Base-by-base conservation (phyloP, 169 alveolate genomes). In the Plasmodium ovale region DNA sequence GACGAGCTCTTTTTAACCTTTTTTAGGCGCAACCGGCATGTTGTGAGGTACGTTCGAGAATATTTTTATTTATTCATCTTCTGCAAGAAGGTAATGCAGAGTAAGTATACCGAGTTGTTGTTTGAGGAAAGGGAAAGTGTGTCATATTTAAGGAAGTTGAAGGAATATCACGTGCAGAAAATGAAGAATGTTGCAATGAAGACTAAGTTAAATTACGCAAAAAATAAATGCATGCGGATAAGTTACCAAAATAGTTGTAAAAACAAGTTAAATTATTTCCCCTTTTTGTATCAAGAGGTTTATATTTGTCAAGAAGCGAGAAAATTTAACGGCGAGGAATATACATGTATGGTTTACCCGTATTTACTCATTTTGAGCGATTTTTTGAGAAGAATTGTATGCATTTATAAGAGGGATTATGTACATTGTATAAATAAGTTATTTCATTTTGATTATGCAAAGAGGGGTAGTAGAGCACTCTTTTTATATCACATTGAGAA, bases 21-120 rank as follows among this genome's bases (percentile, higher is more conserved):
- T 77, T 67, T 77, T 68, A 77, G 9, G 62, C 59, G 49, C 21
- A 59, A 37, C 21, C 59, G 42, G 47, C 37, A 60, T 27, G 65
- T 62, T 2, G 54, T 77, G 29, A 53, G 9, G 37, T 37, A 77
- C 39, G 62, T 77, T 35, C 54, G 88, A 10, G 88, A 77, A 62
- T 77, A 62, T 47, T 77, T 77, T 77, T 77, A 77, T 37, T 14
- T 77, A 23, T 77, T 60, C 31, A 77, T 77, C 25, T 77, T 77
- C 12, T 77, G 68, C 27, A 16, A 54, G 5, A 77, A 77, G 23
- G 56, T 77, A 23, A 68, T 68, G 47, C 39, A 31, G 33, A 23
- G 33, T 51, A 53, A 68, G 6, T 35, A 27, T 10, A 29, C 35
- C 0, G 14, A 44, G 21, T 9, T 77, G 47, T 62, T 16, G 51